Evolutionary conservation across 2,329 filamentous ascomycete genomes (phyloP).

Genomic region (Neonectria faginata): DNA sequence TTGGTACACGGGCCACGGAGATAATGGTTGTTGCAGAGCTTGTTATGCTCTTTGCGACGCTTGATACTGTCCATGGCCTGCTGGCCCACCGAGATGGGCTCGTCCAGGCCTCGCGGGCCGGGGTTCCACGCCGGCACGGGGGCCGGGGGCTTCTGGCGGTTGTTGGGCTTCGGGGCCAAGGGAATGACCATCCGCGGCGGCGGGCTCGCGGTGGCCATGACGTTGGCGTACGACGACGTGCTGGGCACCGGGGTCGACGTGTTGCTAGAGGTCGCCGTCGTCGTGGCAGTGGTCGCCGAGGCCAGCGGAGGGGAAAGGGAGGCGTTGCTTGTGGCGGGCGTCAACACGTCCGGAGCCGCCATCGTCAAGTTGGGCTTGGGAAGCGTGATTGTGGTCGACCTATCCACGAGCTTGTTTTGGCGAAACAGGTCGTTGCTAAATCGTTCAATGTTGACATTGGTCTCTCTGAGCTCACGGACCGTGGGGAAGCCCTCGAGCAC

Average conservation of each 20-base stretch:
- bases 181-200: conserved; percentile 59
- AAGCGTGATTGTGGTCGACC: conserved; percentile 30
- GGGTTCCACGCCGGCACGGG: conserved; percentile 63
- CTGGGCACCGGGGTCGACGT: conserved; percentile 5
- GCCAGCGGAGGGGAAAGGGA: conserved; percentile 38
- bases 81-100: conserved; percentile 60
- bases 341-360: conserved; percentile 29
- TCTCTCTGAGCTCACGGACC: conserved; percentile 61
- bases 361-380: conserved; percentile 23
- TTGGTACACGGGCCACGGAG: conserved; percentile 68
- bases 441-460: conserved; percentile 59
- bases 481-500: conserved; percentile 66
- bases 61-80: conserved; percentile 65
- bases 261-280: conserved; percentile 3
- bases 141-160: conserved; percentile 19
- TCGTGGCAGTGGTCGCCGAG: conserved; percentile 12
- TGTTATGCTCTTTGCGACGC: conserved; percentile 65
- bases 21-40: conserved; percentile 73
- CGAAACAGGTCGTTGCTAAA: conserved; percentile 65
- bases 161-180: conserved; percentile 47
- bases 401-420: conserved; percentile 61
- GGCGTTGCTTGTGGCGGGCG: conserved; percentile 43
- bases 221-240: conserved; percentile 55
- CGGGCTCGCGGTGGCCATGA: conserved; percentile 56
- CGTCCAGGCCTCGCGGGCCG: conserved; percentile 65